Base-by-base conservation (phyloP, 495 filamentous ascomycete species). In the Penicillium taxi region DNA sequence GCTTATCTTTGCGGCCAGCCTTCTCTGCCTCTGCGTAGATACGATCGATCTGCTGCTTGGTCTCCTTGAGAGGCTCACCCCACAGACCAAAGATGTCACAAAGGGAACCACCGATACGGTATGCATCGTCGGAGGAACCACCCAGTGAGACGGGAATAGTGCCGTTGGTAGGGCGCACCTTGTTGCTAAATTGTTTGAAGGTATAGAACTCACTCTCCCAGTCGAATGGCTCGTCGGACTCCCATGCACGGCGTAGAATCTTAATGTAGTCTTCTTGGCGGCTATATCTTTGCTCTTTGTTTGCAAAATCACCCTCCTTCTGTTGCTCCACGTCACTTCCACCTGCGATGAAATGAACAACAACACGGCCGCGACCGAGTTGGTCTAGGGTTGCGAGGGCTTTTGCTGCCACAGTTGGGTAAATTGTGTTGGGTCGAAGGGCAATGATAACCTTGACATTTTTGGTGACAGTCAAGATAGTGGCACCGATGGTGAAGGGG, bases 41-140 rank as follows among this genome's bases (percentile, higher is more conserved):
- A 2, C 63, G 64, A 41, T 72, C 68, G 45, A 75, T 71, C 42
- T 75, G 71, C 35, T 71, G 56, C 49, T 69, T 69, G 0, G 70
- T 73, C 35, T 75, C 70, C 51, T 73, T 73, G 1, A 75, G 49
- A 1, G 71, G 71, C 38, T 75, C 71, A 9, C 71, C 71, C 71
- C 71, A 75, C 5, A 75, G 61, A 1, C 71, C 71, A 50, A 75
- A 75, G 31, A 75, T 75, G 36, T 75, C 71, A 7, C 58, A 70
- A 1, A 73, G 58, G 0, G 59, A 56, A 20, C 71, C 71, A 14
- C 71, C 71, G 26, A 75, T 55, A 13, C 69, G 61, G 43, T 75
- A 75, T 1, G 71, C 71, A 11, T 67, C 71, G 21, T 67, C 66
- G 0, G 67, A 72, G 3, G 69, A 73, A 0, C 71, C 71, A 6